A percentile compares a stretch with the other conserved stretches of the same genome.
phyloP scores from a whole-genome alignment of 2,329 filamentous ascomycete genomes.

The Fusarium mexicanum region DNA sequence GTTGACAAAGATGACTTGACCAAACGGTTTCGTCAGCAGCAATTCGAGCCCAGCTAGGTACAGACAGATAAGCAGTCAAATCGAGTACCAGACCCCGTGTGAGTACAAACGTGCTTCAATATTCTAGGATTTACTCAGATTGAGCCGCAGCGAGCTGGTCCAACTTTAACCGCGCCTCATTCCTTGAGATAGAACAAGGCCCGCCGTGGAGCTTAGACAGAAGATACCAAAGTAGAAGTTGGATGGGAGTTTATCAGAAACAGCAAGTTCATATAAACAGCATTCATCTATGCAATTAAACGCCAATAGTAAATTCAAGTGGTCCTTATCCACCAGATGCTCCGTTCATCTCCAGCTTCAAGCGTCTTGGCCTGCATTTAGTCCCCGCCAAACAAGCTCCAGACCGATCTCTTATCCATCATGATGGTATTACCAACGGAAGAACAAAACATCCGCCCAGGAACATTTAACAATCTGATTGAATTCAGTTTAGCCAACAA shows the following conservation, averaged over 20 bases:
- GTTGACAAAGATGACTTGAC: neutral
- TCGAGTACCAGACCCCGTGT: neutral
- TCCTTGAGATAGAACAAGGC: neutral
- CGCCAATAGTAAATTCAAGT: neutral
- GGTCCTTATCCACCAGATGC: conserved; percentile 16
- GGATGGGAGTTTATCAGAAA: neutral
- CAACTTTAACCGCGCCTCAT: neutral
- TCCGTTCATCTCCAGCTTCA: conserved; percentile 10
- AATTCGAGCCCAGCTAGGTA: neutral
- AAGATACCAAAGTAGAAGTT: neutral
- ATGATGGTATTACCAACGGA: conserved; percentile 5
- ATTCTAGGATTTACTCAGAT: neutral
- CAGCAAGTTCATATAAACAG: neutral
- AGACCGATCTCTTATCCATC: conserved; percentile 1
- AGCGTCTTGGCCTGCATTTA: conserved; percentile 40
- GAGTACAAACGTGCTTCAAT: neutral
- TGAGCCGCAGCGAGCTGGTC: neutral
- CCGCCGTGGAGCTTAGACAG: neutral
- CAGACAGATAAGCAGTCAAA: neutral
- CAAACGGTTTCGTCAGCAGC: neutral
- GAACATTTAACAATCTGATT: conserved; percentile 1
- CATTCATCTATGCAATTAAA: conserved; percentile 6
- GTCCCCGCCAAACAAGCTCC: conserved; percentile 41
- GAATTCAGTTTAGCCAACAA: neutral
- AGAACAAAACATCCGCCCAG: conserved; percentile 10